phyloP scores from a whole-genome alignment of 306 rosid species.

The Cucumis sativus region Cucumber_9930_V3 NC_026657.2:16654001-16654500 shows the following conservation, averaged over 20 bases:
- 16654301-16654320: not conserved
- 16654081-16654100: conserved; percentile 6
- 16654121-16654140: conserved; percentile 66
- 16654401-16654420: not conserved
- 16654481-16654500: conserved; percentile 63
- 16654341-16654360: not conserved
- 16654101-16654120: conserved; percentile 97
- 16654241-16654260: not conserved
- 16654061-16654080: not conserved
- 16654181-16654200: not conserved
- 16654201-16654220: not conserved
- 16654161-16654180: conserved; percentile 76
- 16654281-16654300: not conserved
- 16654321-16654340: not conserved
- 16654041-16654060: not conserved
- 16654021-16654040: conserved; percentile 70
- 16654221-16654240: not conserved
- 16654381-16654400: not conserved
- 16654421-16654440: not conserved
- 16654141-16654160: conserved; percentile 85
- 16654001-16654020: conserved; percentile 92
- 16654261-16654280: not conserved
- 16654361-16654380: not conserved
- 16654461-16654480: conserved; percentile 88
- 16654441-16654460: conserved; percentile 31